Evolutionary conservation across 805 yeast species (phyloP).

Genomic region (Metschnikowia anglica): DNA sequence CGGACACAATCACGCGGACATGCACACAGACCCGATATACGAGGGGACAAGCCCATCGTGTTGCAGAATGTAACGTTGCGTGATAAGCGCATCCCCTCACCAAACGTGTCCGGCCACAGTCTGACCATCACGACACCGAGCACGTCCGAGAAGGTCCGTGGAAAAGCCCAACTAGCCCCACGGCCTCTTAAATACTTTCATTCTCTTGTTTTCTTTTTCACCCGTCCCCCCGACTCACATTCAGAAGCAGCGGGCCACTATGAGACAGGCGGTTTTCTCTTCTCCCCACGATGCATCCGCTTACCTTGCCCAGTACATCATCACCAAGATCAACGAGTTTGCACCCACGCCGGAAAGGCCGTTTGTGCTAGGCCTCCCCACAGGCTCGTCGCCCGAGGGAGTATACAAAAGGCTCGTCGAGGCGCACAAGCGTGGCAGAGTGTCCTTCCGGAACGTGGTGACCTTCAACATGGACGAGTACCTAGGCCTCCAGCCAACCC

Average conservation of each 20-base stretch:
- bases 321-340: conserved; percentile 43
- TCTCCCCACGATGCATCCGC: conserved; percentile 41
- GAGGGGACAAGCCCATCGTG: no score
- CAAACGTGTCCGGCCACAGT: no score
- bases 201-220: not conserved
- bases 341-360: conserved; percentile 46
- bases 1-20: not conserved
- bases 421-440: conserved; percentile 41
- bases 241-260: not conserved
- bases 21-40: not conserved
- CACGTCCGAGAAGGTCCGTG: no score
- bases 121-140: no score
- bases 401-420: conserved; percentile 48
- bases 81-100: not conserved
- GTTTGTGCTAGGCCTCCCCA: conserved; percentile 57
- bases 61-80: conserved; percentile 21
- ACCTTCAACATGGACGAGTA: conserved; percentile 66
- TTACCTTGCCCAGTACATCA: conserved; percentile 47
- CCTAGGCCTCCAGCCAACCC: conserved; percentile 46
- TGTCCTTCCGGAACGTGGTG: conserved; percentile 52
- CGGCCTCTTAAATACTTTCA: not conserved
- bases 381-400: conserved; percentile 61
- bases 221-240: not conserved
- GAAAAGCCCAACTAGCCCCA: no score
- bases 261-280: conserved; percentile 30